Base-by-base conservation (phyloP, 345 rosid genomes). In the Excoecaria cochinchinensis region DNA sequence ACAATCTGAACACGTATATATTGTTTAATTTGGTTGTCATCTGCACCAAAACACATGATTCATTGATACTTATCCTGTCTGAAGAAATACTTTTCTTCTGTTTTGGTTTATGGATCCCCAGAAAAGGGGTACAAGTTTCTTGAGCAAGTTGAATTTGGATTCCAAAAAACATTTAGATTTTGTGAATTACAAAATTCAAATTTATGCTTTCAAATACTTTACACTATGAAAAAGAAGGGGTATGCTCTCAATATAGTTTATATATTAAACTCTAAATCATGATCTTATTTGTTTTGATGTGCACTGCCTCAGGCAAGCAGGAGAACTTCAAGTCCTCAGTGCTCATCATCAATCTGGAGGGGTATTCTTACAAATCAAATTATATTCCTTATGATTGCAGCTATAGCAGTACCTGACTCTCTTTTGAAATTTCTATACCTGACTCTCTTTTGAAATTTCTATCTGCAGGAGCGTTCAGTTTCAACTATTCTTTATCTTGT, bases 311-410 rank as follows among this genome's bases (percentile, higher is more conserved):
- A 91, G 99, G 86, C 92, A 90, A 85, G 59, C 94, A 15, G 97
- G 92, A 71, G 86, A 89, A 68, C 97, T 95, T 78, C 91, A 91
- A 84, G 97, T 90, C 82, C 90, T 95, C 48, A 92, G 99, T 75
- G 94, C 97, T 52, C 95, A 92, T 73, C 99, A 95, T 84, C 97
- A 95, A 61, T 95, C 98, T 71, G 99, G 98, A 86, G 98, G 98
- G 94, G 96, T 89, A 88, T 67, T 39, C 11, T 21, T 22, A 48
- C 63, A 65, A 64, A 42, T 57, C 8, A 48, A 42, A 40, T 39
- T 68, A 42, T 58, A 63, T 31, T 4, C 14, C 78, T 78, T 61
- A 62, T 70, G 22, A 60, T 40, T 71, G 42, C 71, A 24, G 71
- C 69, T 71, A 71, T 56, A 24, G 44, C 69, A 40, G 21, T 80